Conservation (phyloP, 768 basidiomycete genomes). For the Boletus barrowsii region DNA sequence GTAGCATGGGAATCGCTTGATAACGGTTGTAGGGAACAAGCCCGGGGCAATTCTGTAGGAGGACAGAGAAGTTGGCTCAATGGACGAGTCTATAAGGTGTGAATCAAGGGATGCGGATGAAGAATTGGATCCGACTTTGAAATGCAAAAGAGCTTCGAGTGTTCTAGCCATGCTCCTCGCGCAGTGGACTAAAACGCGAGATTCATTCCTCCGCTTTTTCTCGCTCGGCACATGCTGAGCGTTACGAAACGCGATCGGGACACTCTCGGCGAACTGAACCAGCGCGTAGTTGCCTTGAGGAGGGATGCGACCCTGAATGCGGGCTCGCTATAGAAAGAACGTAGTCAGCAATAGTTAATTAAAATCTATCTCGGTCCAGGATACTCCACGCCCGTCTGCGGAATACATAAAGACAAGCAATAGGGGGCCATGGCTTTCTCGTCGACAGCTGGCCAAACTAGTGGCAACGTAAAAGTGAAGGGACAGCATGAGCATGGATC, state of each 20-base stretch:
- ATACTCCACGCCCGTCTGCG: conserved; percentile 35
- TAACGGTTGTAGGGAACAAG: conserved; percentile 19
- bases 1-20: conserved; percentile 28
- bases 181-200: conserved; percentile 33
- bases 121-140: conserved; percentile 32
- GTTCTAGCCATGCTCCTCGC: conserved; percentile 35
- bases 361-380: conserved; percentile 33
- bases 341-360: conserved; percentile 30
- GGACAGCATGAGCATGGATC: conserved; percentile 29
- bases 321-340: conserved; percentile 19
- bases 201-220: conserved; percentile 35
- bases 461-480: conserved; percentile 34
- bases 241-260: conserved; percentile 34
- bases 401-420: conserved; percentile 35
- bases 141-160: conserved; percentile 33
- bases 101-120: conserved; percentile 27
- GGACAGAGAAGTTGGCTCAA: conserved; percentile 14
- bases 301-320: conserved; percentile 29
- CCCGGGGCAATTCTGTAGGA: conserved; percentile 23
- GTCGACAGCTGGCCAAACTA: conserved; percentile 17
- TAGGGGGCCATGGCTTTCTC: conserved; percentile 30
- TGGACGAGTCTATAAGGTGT: conserved; percentile 28
- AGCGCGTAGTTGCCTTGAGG: conserved; percentile 38
- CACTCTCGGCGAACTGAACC: conserved; percentile 36
- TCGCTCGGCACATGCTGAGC: conserved; percentile 28